These are phyloP conservation scores for Colletotrichum trifolii DNA, from an alignment of 2,329 filamentous ascomycete genomes.

Conservation along the genomic window DNA sequence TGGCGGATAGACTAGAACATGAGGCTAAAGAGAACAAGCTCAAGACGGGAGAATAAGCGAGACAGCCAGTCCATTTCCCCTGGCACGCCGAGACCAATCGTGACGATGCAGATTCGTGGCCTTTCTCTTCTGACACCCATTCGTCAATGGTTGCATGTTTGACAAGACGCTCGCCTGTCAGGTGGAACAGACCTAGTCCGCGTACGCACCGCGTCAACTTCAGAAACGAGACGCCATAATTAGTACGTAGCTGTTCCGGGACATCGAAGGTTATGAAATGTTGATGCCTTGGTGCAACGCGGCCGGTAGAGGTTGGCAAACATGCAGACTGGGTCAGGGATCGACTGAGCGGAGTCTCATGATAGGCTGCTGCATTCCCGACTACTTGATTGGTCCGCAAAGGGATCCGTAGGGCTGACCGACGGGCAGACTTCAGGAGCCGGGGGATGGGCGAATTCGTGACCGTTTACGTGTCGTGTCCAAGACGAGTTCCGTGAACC, in stretches of 20 bases:
- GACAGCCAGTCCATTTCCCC: neutral
- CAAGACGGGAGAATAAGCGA: conserved; percentile 24
- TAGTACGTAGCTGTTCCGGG: neutral
- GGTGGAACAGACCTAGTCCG: neutral
- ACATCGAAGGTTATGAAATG: conserved; percentile 14
- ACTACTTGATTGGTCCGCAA: conserved; percentile 23
- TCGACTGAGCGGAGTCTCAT: conserved; percentile 29
- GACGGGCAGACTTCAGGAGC: conserved; percentile 21
- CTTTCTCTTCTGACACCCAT: neutral
- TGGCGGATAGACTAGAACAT: neutral
- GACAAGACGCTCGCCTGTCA: neutral
- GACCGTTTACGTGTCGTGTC: conserved; percentile 27
- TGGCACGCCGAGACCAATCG: neutral
- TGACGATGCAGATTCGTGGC: conserved; percentile 33
- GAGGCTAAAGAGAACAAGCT: conserved; percentile 15
- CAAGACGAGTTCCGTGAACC: conserved; percentile 23
- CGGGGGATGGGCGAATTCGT: conserved; percentile 20
- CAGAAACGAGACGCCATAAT: too few species aligned
- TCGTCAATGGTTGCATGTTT: neutral
- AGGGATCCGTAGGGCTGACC: conserved; percentile 33
- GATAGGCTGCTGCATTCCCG: conserved; percentile 36
- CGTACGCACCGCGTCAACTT: too few species aligned
- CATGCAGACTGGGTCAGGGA: conserved; percentile 7
- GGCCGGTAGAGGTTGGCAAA: neutral
- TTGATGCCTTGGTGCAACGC: conserved; percentile 35